Evolutionary conservation across 345 rosid species (phyloP).

Genomic region (Linum lewisii): DNA sequence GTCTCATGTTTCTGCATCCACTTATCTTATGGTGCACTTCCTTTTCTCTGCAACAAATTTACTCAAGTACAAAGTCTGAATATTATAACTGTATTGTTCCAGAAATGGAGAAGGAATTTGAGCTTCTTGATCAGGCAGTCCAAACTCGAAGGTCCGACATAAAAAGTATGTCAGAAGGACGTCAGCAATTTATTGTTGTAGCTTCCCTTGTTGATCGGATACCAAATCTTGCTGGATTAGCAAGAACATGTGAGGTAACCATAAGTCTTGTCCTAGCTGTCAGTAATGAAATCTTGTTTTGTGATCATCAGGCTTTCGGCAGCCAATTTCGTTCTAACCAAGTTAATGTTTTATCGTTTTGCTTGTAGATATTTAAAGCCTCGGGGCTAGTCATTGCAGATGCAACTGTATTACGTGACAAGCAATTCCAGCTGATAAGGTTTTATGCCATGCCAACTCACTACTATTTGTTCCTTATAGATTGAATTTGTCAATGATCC

Average conservation of each 20-base stretch:
- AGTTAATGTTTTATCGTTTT: slow-evolving; percentile 6
- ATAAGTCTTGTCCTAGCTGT: background rate
- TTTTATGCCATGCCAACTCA: slow-evolving; percentile 15
- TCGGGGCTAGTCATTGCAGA: slow-evolving; percentile 71
- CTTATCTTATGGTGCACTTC: background rate
- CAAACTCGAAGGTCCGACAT: slow-evolving; percentile 58
- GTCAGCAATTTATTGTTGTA: slow-evolving; percentile 70
- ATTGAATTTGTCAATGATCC: background rate
- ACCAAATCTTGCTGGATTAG: slow-evolving; percentile 95
- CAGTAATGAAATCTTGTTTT: background rate
- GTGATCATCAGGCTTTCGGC: slow-evolving; percentile 1
- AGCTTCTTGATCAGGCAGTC: slow-evolving; percentile 59
- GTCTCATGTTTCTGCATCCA: background rate
- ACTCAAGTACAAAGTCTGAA: too few species aligned
- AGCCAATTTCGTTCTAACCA: slow-evolving; percentile 8
- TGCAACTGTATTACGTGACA: slow-evolving; percentile 53
- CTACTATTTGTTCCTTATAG: slow-evolving; percentile 2
- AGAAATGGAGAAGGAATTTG: slow-evolving; percentile 84
- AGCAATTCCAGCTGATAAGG: slow-evolving; percentile 96
- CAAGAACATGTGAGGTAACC: slow-evolving; percentile 86
- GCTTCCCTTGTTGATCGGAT: slow-evolving; percentile 87
- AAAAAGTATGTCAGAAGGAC: slow-evolving; percentile 52
- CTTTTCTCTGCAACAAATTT: background rate
- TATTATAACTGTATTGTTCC: slow-evolving; percentile 18
- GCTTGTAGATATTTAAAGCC: slow-evolving; percentile 68